Conservation (phyloP, 2,329 filamentous ascomycete species). For the Colletotrichum spinosum region DNA sequence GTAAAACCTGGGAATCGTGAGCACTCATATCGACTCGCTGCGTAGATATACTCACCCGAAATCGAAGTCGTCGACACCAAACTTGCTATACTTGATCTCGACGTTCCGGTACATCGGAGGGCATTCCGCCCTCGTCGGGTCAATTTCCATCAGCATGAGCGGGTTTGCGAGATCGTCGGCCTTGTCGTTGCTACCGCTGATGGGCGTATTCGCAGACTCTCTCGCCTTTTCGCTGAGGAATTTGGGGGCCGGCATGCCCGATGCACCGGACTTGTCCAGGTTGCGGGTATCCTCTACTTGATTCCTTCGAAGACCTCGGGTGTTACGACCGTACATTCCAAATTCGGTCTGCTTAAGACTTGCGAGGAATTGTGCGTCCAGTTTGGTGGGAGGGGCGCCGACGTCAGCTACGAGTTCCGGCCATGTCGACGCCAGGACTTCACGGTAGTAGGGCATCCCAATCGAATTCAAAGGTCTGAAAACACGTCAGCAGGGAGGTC, state of each 20-base stretch:
- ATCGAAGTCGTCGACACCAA: slow-evolving; percentile 99
- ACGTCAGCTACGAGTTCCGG: slow-evolving; percentile 88
- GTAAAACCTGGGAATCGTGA: slow-evolving; percentile 75
- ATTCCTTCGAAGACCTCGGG: slow-evolving; percentile 79
- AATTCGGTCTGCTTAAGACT: slow-evolving; percentile 79
- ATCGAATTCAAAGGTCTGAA: slow-evolving; percentile 79
- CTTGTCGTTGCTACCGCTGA: slow-evolving; percentile 54
- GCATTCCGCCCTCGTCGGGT: slow-evolving; percentile 82
- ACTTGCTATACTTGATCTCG: slow-evolving; percentile 99
- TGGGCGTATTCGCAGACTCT: slow-evolving; percentile 65
- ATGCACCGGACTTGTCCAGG: slow-evolving; percentile 68
- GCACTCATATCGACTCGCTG: background rate
- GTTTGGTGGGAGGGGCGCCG: slow-evolving; percentile 81
- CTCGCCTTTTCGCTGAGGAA: slow-evolving; percentile 95
- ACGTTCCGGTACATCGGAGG: slow-evolving; percentile 92
- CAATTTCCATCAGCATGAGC: slow-evolving; percentile 76
- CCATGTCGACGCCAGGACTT: slow-evolving; percentile 89
- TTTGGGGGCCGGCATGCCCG: slow-evolving; percentile 80
- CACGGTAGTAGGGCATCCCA: slow-evolving; percentile 94
- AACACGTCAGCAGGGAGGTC: slow-evolving; percentile 26
- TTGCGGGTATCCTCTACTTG: slow-evolving; percentile 83
- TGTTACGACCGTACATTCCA: slow-evolving; percentile 83
- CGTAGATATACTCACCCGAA: slow-evolving; percentile 76
- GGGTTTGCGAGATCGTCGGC: slow-evolving; percentile 71
- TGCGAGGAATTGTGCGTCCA: slow-evolving; percentile 77